phyloP scores from a whole-genome alignment of 768 basidiomycete genomes.

The Leccinum broughii region DNA sequence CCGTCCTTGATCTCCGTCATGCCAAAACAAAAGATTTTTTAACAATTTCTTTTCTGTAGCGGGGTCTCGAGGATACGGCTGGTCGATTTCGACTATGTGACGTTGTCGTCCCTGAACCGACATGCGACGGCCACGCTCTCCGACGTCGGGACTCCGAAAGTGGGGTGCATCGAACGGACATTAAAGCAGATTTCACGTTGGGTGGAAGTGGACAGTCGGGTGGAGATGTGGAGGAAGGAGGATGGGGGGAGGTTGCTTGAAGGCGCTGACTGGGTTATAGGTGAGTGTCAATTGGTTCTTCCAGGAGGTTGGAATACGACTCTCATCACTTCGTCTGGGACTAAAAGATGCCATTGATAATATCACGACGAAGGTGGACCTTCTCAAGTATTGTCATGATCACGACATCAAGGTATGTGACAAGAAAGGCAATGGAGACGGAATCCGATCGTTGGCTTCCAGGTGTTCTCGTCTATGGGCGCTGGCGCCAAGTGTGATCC shows the following conservation, averaged over 20 bases:
- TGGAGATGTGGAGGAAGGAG: constrained; percentile 87
- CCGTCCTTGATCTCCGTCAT: background rate
- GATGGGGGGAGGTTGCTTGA: constrained; percentile 71
- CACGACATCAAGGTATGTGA: constrained; percentile 69
- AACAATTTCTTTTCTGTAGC: constrained; percentile 38
- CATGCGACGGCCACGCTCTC: constrained; percentile 87
- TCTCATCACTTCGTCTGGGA: constrained; percentile 8
- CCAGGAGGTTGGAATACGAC: background rate
- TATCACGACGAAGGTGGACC: constrained; percentile 93
- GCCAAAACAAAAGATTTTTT: background rate
- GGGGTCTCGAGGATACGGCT: constrained; percentile 76
- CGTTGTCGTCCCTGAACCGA: constrained; percentile 90
- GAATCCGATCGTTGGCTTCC: constrained; percentile 1
- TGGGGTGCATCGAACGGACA: constrained; percentile 67
- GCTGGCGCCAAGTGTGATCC: constrained; percentile 94
- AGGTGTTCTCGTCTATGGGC: constrained; percentile 98
- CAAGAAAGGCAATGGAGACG: background rate
- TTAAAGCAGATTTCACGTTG: constrained; percentile 78
- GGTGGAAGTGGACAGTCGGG: constrained; percentile 80
- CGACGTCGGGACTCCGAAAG: constrained; percentile 95
- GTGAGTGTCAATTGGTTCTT: constrained; percentile 39
- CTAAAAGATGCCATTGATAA: constrained; percentile 91
- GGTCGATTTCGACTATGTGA: constrained; percentile 96
- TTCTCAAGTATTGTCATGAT: constrained; percentile 85
- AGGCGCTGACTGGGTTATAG: constrained; percentile 93